A percentile compares a stretch with the other conserved stretches of the same genome.
Conservation (phyloP, 345 rosid species). For the Hibiscus tridactylites region DNA sequence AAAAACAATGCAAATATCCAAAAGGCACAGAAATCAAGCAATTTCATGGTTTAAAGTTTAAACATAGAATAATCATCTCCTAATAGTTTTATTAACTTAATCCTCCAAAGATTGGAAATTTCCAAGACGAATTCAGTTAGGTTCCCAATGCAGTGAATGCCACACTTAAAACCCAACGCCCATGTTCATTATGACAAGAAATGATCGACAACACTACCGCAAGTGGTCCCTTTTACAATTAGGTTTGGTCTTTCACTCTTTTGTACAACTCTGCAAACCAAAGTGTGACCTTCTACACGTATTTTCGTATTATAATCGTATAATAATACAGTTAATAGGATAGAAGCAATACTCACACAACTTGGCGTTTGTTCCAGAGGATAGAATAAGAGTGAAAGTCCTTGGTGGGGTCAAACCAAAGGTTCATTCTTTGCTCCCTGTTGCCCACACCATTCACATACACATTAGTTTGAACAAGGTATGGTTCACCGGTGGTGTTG, state of each 20-base stretch:
- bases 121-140: neutral
- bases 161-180: neutral
- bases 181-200: neutral
- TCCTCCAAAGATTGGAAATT: neutral
- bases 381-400: conserved; percentile 82
- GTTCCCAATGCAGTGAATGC: neutral
- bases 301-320: neutral
- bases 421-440: conserved; percentile 80
- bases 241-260: neutral
- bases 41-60: too few species aligned
- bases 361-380: conserved; percentile 78
- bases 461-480: conserved; percentile 76
- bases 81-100: too few species aligned
- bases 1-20: neutral
- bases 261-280: neutral
- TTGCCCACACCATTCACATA: conserved; percentile 92
- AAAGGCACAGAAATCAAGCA: neutral
- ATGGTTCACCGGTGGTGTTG: conserved; percentile 86
- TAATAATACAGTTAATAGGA: too few species aligned
- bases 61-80: too few species aligned
- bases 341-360: conserved; percentile 50
- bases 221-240: too few species aligned
- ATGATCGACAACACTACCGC: neutral
- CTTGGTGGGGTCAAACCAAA: conserved; percentile 95
- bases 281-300: neutral